A percentile compares a stretch with the other conserved stretches of the same genome.
phyloP scores from a whole-genome alignment of 192 early-diverging fungal species.

The Mortierella hygrophila region DNA sequence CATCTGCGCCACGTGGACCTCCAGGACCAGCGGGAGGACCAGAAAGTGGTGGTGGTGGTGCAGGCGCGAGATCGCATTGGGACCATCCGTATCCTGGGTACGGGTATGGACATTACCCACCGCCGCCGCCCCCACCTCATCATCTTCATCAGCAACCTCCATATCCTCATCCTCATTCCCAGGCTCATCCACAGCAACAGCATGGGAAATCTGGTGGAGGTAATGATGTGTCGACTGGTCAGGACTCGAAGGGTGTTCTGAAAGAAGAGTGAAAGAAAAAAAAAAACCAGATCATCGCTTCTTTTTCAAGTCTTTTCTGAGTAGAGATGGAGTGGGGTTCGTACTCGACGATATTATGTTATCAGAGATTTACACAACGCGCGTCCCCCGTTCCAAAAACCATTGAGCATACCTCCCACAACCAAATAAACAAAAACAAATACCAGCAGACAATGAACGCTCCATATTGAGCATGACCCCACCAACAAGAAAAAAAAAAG shows the following conservation, averaged over 20 bases:
- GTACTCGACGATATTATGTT: no score
- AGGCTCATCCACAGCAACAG: not conserved
- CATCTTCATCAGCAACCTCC: not conserved
- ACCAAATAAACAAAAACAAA: not conserved
- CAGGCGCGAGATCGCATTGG: not conserved
- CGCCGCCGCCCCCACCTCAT: not conserved
- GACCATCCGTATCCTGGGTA: not conserved
- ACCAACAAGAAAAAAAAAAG: not conserved
- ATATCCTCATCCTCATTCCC: not conserved
- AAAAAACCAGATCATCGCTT: not conserved
- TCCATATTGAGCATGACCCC: no score
- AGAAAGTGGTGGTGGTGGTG: not conserved
- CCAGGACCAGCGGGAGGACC: no score
- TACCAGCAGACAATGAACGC: no score
- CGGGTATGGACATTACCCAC: not conserved
- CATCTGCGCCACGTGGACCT: not conserved
- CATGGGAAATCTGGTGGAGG: not conserved
- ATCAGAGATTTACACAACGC: no score
- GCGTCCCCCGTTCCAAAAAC: no score
- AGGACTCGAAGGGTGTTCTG: not conserved
- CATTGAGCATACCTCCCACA: no score
- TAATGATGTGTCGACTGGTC: not conserved
- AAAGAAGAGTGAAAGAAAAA: not conserved
- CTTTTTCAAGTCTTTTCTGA: not conserved
- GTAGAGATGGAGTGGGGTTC: not conserved